A percentile compares a stretch with the other conserved stretches of the same genome.
Conservation (phyloP, 768 basidiomycete genomes). For the Amanita fuliginea region DNA sequence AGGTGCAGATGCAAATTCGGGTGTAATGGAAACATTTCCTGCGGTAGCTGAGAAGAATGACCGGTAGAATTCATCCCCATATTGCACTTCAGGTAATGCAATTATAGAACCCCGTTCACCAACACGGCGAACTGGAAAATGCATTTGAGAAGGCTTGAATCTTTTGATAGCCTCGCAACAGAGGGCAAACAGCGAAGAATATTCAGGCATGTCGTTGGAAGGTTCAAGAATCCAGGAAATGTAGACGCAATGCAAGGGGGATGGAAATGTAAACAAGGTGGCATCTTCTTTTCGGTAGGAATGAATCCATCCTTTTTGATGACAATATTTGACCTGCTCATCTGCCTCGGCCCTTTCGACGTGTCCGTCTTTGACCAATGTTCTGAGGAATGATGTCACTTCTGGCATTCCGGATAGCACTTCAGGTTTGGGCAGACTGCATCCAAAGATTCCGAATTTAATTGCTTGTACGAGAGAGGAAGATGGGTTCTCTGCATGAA, state of each 20-base stretch:
- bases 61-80: conserved; percentile 7
- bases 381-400: not conserved
- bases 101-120: not conserved
- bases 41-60: not conserved
- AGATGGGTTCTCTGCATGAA: not conserved
- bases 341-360: not conserved
- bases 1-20: conserved; percentile 5
- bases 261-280: not conserved
- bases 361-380: not conserved
- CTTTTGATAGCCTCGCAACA: not conserved
- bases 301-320: conserved; percentile 1
- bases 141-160: conserved; percentile 1
- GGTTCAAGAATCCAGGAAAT: not conserved
- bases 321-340: not conserved
- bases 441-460: not conserved
- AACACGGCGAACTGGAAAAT: not conserved
- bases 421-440: not conserved
- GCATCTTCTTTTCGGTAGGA: not conserved
- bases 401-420: not conserved
- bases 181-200: not conserved
- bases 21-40: conserved; percentile 5
- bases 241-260: not conserved
- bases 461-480: not conserved
- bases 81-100: conserved; percentile 5
- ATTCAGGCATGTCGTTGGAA: not conserved